These are phyloP conservation scores for Fusarium neocosmosporiellum DNA, from an alignment of 2,329 filamentous ascomycete species.

Conservation along the genomic window DNA sequence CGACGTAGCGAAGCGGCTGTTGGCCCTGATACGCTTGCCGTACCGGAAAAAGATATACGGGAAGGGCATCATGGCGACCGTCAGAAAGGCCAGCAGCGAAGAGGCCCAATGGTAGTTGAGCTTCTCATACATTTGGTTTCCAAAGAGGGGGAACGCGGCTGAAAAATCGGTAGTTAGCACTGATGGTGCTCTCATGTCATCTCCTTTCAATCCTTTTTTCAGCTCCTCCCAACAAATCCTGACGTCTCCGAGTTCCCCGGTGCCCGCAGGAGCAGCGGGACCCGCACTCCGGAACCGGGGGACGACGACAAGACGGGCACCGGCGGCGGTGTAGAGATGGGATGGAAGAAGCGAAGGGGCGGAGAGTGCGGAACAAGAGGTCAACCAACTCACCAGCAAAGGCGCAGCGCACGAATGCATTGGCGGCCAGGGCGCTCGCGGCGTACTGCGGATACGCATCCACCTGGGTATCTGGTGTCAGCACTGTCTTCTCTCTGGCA, in stretches of 20 bases:
- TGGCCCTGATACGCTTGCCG: slow-evolving; percentile 66
- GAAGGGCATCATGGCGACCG: slow-evolving; percentile 71
- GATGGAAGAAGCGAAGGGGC: neutral
- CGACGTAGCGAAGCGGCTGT: slow-evolving; percentile 63
- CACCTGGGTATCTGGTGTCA: slow-evolving; percentile 56
- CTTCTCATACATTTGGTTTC: slow-evolving; percentile 75
- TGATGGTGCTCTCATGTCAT: neutral
- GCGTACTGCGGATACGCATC: slow-evolving; percentile 82
- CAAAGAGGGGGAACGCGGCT: slow-evolving; percentile 83
- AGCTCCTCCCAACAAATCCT: neutral
- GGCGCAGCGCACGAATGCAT: slow-evolving; percentile 80
- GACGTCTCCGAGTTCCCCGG: neutral
- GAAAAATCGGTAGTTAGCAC: slow-evolving; percentile 11
- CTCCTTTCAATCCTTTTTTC: neutral
- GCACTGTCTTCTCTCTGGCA: slow-evolving; percentile 32
- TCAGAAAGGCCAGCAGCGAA: slow-evolving; percentile 69
- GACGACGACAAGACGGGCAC: neutral
- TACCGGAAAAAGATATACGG: slow-evolving; percentile 72
- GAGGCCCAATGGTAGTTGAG: slow-evolving; percentile 79
- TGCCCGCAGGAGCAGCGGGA: neutral
- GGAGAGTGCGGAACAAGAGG: neutral
- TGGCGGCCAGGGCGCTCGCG: slow-evolving; percentile 83
- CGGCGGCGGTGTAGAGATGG: slow-evolving; percentile 14
- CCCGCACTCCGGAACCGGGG: slow-evolving; percentile 5
- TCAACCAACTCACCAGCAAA: slow-evolving; percentile 70